These are phyloP conservation scores for Exophiala phaeomuriformis DNA, from an alignment of 2,329 filamentous ascomycete genomes.

Conservation along the genomic window DNA sequence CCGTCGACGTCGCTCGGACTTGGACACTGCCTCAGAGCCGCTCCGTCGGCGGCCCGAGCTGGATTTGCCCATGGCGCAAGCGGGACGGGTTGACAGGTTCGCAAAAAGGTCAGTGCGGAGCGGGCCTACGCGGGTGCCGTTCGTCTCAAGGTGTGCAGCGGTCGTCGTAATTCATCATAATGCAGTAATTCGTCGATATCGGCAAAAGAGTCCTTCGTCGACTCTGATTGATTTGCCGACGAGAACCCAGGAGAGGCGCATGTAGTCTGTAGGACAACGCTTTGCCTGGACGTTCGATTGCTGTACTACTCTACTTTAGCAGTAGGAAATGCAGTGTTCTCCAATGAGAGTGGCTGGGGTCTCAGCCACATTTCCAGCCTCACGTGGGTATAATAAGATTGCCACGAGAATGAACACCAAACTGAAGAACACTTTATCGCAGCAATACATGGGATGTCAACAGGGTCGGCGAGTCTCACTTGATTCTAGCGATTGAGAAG, in stretches of 20 bases:
- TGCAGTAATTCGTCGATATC: constrained; percentile 1
- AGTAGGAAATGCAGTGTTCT: constrained; percentile 15
- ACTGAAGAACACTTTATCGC: no score
- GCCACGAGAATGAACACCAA: neutral
- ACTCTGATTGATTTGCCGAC: neutral
- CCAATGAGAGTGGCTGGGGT: constrained; percentile 20
- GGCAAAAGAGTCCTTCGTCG: neutral
- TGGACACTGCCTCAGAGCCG: constrained; percentile 20
- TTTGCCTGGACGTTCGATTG: neutral
- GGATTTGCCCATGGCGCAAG: constrained; percentile 22
- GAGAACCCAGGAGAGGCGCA: neutral
- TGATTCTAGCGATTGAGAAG: no score
- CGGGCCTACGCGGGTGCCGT: constrained; percentile 5
- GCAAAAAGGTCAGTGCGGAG: constrained; percentile 12
- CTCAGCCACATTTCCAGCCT: constrained; percentile 1
- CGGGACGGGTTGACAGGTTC: constrained; percentile 10
- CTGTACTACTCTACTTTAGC: constrained; percentile 9
- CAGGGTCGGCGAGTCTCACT: no score
- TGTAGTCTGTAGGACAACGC: neutral
- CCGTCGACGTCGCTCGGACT: constrained; percentile 14
- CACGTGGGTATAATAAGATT: neutral
- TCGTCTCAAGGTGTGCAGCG: constrained; percentile 1
- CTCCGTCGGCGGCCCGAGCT: constrained; percentile 21
- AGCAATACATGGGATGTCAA: no score
- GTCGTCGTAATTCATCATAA: neutral